Percentiles rank a stretch among this genome's conserved stretches.
phyloP scores from a whole-genome alignment of 495 filamentous ascomycete species.

The Podospora appendiculata region DNA sequence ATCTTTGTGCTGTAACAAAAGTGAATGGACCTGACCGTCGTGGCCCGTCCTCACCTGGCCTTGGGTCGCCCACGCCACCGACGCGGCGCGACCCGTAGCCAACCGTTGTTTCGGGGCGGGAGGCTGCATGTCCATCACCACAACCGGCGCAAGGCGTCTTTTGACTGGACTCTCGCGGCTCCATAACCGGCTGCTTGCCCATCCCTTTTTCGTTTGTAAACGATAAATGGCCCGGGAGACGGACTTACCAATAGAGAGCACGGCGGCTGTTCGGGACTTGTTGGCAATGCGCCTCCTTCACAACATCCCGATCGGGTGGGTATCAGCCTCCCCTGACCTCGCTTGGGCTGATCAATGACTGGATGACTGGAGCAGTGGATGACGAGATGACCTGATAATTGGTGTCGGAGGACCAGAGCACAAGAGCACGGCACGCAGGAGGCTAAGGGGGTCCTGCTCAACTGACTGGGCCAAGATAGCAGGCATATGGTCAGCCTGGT shows the following conservation, averaged over 20 bases:
- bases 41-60: background rate
- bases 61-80: background rate
- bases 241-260: background rate
- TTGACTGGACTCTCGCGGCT: background rate
- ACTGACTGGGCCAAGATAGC: too few species aligned
- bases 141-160: constrained; percentile 5
- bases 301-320: constrained; percentile 6
- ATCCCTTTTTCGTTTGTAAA: constrained; percentile 7
- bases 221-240: too few species aligned
- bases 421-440: too few species aligned
- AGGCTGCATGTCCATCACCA: constrained; percentile 21
- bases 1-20: too few species aligned
- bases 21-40: too few species aligned
- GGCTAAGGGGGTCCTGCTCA: too few species aligned
- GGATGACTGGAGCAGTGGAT: too few species aligned
- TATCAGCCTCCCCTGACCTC: background rate
- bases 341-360: too few species aligned
- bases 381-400: too few species aligned
- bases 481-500: too few species aligned
- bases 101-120: constrained; percentile 22
- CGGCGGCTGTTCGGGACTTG: constrained; percentile 3
- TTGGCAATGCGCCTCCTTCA: constrained; percentile 3
- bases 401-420: too few species aligned
- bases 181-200: background rate
- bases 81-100: constrained; percentile 17